A percentile compares a stretch with the other conserved stretches of the same genome.
Evolutionary conservation across 2,329 filamentous ascomycete genomes (phyloP).

Genomic region (Xylariaceae sp.): DNA sequence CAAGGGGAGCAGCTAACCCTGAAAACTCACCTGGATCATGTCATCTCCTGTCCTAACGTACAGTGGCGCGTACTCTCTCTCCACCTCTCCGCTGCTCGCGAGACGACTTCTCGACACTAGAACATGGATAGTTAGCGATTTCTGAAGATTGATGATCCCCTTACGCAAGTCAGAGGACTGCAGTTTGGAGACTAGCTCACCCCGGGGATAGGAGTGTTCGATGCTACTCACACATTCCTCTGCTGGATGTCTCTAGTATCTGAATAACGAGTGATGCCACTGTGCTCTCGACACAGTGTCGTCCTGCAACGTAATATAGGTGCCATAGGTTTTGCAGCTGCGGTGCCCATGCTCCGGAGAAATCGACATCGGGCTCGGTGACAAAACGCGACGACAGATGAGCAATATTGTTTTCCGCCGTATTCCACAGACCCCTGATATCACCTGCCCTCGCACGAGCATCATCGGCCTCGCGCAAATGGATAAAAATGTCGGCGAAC

Average conservation of each 20-base stretch:
- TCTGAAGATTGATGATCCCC: too few species aligned
- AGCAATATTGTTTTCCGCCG: conserved; percentile 15
- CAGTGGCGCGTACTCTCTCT: conserved; percentile 12
- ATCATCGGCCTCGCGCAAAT: conserved; percentile 14
- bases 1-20: too few species aligned
- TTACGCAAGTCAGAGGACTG: too few species aligned
- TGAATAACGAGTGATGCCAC: conserved; percentile 15
- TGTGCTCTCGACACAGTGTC: conserved; percentile 9
- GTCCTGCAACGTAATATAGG: conserved; percentile 16
- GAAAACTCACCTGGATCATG: too few species aligned
- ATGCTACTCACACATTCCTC: too few species aligned
- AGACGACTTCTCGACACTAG: conserved; percentile 10
- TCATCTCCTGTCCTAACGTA: conserved; percentile 8
- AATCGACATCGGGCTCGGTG: conserved; percentile 17
- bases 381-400: conserved; percentile 17
- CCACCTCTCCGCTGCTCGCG: conserved; percentile 5
- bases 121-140: too few species aligned
- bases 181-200: too few species aligned
- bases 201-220: too few species aligned
- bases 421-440: conserved; percentile 13
- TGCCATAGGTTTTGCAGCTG: conserved; percentile 20
- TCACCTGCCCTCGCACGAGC: conserved; percentile 14
- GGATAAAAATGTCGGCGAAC: conserved; percentile 15
- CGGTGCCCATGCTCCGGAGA: conserved; percentile 14
- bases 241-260: conserved; percentile 14